Evolutionary conservation across 495 filamentous ascomycete species (phyloP).

Genomic region (Halenospora varia): DNA sequence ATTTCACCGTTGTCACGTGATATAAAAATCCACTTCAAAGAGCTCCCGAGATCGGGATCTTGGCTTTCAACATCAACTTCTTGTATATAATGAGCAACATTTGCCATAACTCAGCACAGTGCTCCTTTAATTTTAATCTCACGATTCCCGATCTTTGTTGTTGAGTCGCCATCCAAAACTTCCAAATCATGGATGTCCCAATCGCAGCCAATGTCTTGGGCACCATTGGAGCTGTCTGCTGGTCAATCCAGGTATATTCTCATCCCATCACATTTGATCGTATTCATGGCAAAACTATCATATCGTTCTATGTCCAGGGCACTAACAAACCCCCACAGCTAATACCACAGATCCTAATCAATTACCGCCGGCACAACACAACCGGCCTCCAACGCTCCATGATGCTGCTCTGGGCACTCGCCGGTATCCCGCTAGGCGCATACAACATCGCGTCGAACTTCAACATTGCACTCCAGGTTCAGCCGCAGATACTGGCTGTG

Average conservation of each 20-base stretch:
- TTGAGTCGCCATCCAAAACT: background rate
- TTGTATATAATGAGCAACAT: too few species aligned
- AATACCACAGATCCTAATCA: slow-evolving; percentile 61
- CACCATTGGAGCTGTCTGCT: slow-evolving; percentile 49
- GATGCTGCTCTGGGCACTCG: slow-evolving; percentile 65
- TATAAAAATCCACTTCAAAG: background rate
- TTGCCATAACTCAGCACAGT: too few species aligned
- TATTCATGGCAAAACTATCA: background rate
- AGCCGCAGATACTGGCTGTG: slow-evolving; percentile 58
- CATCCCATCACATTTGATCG: slow-evolving; percentile 17
- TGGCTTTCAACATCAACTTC: too few species aligned
- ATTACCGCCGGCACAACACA: slow-evolving; percentile 56
- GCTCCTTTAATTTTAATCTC: slow-evolving; percentile 13
- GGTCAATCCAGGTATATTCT: slow-evolving; percentile 11
- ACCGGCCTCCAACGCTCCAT: slow-evolving; percentile 56
- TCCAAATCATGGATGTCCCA: slow-evolving; percentile 42
- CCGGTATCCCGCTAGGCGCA: slow-evolving; percentile 60
- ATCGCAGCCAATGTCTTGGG: slow-evolving; percentile 54
- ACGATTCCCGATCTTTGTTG: background rate
- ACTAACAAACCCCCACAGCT: slow-evolving; percentile 39
- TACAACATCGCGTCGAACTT: slow-evolving; percentile 60
- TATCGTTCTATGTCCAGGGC: too few species aligned
- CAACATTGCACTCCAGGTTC: slow-evolving; percentile 55
- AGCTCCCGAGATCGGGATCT: too few species aligned
- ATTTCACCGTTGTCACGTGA: background rate